Evolutionary conservation across 495 filamentous ascomycete genomes (phyloP).

Genomic region (Podospora pseudopauciseta): DNA sequence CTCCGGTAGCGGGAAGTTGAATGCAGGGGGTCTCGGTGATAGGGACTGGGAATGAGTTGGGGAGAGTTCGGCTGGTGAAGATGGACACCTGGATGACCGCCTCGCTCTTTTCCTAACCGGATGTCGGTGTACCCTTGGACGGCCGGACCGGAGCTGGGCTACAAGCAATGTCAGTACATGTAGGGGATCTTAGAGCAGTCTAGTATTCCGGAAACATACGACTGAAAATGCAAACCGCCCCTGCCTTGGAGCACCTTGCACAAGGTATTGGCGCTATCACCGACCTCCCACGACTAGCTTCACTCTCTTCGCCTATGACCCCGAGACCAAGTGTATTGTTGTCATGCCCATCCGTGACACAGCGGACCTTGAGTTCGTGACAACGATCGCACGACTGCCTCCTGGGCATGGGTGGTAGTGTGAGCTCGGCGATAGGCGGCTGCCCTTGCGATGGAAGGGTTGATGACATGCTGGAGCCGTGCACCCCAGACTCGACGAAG

Average conservation of each 20-base stretch:
- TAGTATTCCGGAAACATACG: constrained; percentile 10
- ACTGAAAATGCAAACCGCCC: constrained; percentile 25
- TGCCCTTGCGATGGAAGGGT: not conserved
- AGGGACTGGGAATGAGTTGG: constrained; percentile 5
- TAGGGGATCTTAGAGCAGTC: too few species aligned
- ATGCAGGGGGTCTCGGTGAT: not conserved
- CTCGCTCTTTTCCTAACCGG: constrained; percentile 15
- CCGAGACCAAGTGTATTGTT: constrained; percentile 4
- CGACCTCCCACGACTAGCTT: constrained; percentile 7
- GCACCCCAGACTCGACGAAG: not conserved
- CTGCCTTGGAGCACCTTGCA: constrained; percentile 21
- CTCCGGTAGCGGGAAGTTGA: not conserved
- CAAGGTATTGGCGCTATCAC: constrained; percentile 20
- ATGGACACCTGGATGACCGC: constrained; percentile 9
- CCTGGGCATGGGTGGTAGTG: constrained; percentile 22
- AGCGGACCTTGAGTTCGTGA: constrained; percentile 28
- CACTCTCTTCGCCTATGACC: constrained; percentile 14
- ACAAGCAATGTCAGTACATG: not conserved
- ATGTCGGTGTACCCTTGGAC: constrained; percentile 20
- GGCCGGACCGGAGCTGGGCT: constrained; percentile 26
- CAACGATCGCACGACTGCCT: constrained; percentile 29
- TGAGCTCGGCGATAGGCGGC: not conserved
- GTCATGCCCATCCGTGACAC: constrained; percentile 18
- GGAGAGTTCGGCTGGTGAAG: constrained; percentile 7
- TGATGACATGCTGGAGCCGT: constrained; percentile 2